phyloP scores from a whole-genome alignment of 345 rosid genomes.

The Citrus inodora region DNA sequence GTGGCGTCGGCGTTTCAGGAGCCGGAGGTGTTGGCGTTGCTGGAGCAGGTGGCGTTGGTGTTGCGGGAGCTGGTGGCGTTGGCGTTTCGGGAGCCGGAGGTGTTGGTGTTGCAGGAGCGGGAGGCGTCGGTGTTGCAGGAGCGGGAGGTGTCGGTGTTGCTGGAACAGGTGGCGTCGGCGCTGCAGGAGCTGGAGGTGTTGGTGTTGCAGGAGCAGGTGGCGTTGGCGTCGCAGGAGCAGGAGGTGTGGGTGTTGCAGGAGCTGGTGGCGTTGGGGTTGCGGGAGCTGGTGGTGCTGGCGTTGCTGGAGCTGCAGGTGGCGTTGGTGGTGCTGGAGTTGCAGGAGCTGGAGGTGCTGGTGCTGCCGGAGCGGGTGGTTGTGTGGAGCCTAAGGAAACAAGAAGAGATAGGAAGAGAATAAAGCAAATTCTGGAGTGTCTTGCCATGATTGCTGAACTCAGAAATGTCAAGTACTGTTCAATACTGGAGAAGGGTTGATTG shows the following conservation, averaged over 20 bases:
- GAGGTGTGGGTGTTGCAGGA: no score
- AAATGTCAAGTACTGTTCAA: background rate
- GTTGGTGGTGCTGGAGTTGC: background rate
- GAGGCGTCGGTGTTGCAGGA: accelerated
- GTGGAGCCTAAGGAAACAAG: background rate
- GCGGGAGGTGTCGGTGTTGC: accelerated
- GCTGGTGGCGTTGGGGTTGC: no score
- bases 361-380: background rate
- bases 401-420: background rate
- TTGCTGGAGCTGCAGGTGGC: background rate
- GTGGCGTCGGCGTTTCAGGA: background rate
- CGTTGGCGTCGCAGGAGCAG: background rate
- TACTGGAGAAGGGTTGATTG: background rate
- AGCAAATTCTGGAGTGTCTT: background rate
- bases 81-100: background rate
- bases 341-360: background rate
- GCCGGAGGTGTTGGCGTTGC: accelerated
- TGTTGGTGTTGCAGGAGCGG: accelerated
- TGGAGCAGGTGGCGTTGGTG: background rate
- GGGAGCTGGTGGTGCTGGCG: background rate
- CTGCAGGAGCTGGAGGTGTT: background rate
- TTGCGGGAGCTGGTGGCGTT: accelerated
- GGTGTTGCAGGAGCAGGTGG: background rate
- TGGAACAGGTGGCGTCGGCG: accelerated
- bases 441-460: background rate